Conservation (phyloP, 192 early-diverging fungal genomes). For the Obelidium mucronatum region DNA sequence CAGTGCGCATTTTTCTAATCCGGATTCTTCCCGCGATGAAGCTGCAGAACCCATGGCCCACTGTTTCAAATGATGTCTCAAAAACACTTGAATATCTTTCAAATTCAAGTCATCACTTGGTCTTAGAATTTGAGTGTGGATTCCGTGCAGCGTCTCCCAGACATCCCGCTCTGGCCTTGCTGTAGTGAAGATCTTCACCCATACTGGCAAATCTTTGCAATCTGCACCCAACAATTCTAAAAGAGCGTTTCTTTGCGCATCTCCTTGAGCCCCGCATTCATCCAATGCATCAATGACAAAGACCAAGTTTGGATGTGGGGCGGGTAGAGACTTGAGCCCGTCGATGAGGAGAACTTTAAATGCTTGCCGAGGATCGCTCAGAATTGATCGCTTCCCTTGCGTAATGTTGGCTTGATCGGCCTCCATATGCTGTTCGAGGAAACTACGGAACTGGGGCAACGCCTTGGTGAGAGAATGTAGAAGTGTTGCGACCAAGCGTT, state of each 20-base stretch:
- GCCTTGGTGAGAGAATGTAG: background rate
- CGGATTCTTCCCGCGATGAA: too few species aligned
- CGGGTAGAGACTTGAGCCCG: background rate
- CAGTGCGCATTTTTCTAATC: too few species aligned
- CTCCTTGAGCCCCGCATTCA: background rate
- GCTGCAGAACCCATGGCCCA: too few species aligned
- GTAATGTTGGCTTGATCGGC: background rate
- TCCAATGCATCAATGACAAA: constrained; percentile 4
- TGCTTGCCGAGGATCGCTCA: background rate
- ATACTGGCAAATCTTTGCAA: constrained; percentile 1
- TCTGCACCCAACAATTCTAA: background rate
- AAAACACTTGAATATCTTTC: too few species aligned
- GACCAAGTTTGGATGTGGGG: background rate
- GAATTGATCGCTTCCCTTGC: background rate
- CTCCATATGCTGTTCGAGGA: background rate
- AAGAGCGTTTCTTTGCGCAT: background rate
- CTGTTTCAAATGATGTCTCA: too few species aligned
- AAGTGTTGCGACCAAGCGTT: background rate
- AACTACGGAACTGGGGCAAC: background rate
- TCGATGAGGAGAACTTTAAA: background rate
- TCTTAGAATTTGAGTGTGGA: too few species aligned
- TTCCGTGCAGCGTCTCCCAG: too few species aligned
- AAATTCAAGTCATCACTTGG: too few species aligned
- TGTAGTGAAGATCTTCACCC: background rate
- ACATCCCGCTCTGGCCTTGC: too few species aligned